These are phyloP conservation scores for Linanthus parryae DNA, from an alignment of 148 eudicot genomes.

Conservation along the genomic window DNA sequence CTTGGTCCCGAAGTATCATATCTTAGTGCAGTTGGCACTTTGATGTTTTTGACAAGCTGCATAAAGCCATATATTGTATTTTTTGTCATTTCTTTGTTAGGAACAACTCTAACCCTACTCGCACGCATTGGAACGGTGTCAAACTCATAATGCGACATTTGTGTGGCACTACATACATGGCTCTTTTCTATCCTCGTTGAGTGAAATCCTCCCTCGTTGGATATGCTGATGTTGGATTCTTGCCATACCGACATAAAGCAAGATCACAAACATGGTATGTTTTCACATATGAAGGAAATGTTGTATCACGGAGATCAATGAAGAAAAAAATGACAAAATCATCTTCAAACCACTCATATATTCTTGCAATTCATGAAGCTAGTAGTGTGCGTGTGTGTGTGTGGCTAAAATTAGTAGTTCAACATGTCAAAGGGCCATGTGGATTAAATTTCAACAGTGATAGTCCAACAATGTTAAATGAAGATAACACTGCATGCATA, in stretches of 20 bases:
- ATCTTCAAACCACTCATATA: not conserved
- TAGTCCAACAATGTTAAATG: not conserved
- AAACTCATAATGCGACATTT: not conserved
- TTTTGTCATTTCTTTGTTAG: not conserved
- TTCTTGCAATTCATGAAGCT: constrained; percentile 1
- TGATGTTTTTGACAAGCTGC: constrained; percentile 5
- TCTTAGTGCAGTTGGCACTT: constrained; percentile 3
- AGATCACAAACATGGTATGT: not conserved
- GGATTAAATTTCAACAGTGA: not conserved
- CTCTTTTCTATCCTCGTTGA: not conserved
- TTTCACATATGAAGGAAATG: not conserved
- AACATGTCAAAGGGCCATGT: not conserved
- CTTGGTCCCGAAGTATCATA: constrained; percentile 12
- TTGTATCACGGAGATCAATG: not conserved
- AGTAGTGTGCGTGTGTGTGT: not conserved
- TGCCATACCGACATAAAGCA: not conserved
- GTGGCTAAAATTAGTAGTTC: not conserved
- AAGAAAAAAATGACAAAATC: not conserved
- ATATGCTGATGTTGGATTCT: not conserved
- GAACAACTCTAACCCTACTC: not conserved
- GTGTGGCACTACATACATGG: not conserved
- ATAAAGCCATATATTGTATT: not conserved
- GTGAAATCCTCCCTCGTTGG: not conserved
- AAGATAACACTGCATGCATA: not conserved
- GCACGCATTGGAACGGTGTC: not conserved